phyloP scores from a whole-genome alignment of 345 rosid species.

The Camelina sativa region DNA sequence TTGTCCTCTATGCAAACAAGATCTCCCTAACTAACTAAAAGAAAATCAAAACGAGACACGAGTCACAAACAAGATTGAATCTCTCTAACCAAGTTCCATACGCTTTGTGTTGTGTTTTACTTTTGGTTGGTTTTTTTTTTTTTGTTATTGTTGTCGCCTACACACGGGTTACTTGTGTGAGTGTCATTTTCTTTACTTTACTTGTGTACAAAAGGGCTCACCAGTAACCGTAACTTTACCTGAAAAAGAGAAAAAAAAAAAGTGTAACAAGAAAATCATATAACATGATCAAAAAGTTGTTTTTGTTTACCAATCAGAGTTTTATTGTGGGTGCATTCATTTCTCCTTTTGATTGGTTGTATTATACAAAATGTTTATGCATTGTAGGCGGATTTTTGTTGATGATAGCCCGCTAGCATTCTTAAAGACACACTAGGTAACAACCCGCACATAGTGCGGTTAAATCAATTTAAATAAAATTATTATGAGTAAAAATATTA shows the following conservation, averaged over 20 bases:
- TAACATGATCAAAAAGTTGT: neutral
- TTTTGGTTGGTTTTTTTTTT: neutral
- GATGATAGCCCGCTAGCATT: too few relatives aligned
- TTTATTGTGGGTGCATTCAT: too few relatives aligned
- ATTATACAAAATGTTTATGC: too few relatives aligned
- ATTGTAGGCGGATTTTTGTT: too few relatives aligned
- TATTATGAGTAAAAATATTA: too few relatives aligned
- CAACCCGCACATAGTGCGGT: too few relatives aligned
- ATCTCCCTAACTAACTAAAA: constrained; percentile 57
- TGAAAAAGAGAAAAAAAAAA: neutral
- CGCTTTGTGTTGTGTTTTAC: neutral
- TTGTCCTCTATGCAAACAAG: constrained; percentile 96
- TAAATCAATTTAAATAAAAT: too few relatives aligned
- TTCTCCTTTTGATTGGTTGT: too few relatives aligned
- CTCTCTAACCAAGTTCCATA: constrained; percentile 19
- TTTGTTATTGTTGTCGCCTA: neutral
- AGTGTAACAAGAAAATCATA: neutral
- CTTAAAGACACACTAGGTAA: too few relatives aligned
- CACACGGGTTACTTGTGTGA: constrained; percentile 24
- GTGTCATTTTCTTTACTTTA: constrained; percentile 1
- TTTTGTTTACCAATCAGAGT: too few relatives aligned
- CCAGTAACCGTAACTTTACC: constrained; percentile 7
- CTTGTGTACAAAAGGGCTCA: constrained; percentile 31
- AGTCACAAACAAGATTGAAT: constrained; percentile 2
- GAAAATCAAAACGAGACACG: neutral